Conservation (phyloP, 1,284 basidiomycete species). For the Melampsora larici-populina region DNA sequence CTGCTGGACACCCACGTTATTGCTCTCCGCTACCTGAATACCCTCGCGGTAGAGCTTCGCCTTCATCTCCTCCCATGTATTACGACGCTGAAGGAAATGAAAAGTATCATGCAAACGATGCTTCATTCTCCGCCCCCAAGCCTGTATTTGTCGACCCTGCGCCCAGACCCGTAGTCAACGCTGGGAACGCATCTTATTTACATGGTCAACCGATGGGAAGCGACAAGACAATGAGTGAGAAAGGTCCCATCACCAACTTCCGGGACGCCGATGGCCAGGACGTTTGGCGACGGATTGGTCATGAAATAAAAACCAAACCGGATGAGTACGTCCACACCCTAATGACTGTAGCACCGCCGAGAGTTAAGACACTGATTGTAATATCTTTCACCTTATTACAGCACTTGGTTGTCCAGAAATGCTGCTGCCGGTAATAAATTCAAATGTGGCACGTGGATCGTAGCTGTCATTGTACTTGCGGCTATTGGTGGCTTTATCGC, state of each 20-base stretch:
- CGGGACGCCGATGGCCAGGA: background rate
- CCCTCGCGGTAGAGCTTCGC: background rate
- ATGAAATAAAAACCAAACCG: constrained; percentile 10
- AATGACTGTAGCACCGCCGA: background rate
- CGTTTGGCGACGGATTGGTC: constrained; percentile 10
- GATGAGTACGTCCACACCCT: background rate
- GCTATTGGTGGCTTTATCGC: constrained; percentile 5
- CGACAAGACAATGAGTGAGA: too few relatives aligned
- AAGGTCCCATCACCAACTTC: too few relatives aligned
- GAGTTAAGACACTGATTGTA: background rate
- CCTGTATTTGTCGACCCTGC: background rate
- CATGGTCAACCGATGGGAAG: too few relatives aligned
- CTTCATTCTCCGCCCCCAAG: background rate
- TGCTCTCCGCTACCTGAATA: background rate
- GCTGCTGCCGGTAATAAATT: constrained; percentile 21
- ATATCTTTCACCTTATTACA: background rate
- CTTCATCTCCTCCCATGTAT: constrained; percentile 19
- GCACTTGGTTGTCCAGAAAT: constrained; percentile 21
- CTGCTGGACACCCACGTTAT: background rate
- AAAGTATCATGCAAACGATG: background rate
- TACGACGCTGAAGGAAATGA: background rate
- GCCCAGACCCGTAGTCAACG: too few relatives aligned
- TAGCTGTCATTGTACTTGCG: constrained; percentile 1
- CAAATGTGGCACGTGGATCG: constrained; percentile 12
- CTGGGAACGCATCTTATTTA: too few relatives aligned